Base-by-base conservation (phyloP, 345 rosid species). In the Brassica juncea region DNA sequence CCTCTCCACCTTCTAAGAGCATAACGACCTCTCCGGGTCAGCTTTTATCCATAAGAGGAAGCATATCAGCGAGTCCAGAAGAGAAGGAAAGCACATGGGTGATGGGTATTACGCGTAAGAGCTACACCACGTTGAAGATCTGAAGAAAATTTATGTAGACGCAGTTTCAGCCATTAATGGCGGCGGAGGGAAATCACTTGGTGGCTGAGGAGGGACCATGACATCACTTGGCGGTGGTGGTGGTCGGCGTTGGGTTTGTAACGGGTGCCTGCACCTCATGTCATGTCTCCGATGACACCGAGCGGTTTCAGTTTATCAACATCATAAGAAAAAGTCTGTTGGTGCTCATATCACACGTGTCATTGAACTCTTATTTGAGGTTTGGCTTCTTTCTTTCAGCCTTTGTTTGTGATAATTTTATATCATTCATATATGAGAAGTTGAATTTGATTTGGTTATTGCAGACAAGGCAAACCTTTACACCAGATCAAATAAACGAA, bases 281-380 rank as follows among this genome's bases (percentile, higher is more conserved):
- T 82, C 76, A 89, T 85, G 79, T 90, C 74, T 94, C 97, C 0
- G 86, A 85, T 71, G 89, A 91, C 47, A 89, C 97, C 0, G 90
- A 92, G 81, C 87, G 91, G 15, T 89, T 89, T 73, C 90, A 90
- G 76, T 74, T 65, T 16, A 88, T 90, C 30, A 83, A 85, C 70
- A 85, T 82, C 66, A 85, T 92, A 0, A 86, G 97, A 15, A 91
- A 91, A 83, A 77, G 83, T 12, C 94, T 59, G 93, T 87, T 19
- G 97, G 97, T 9, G 90, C 97, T 76, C 97, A 92, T 85, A 91
- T 94, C 68, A 94, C 90, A 84, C 92, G 94, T 21, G 97, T 94
- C 74, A 92, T 94, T 21, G 89, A 91, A 73, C 84, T 87, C 61
- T 77, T 92, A 52, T 66, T 66, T 1, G 87, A 85, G 91, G 92